Evolutionary conservation across 192 early-diverging fungal genomes (phyloP), one percentile per base, ranked within the genome.

Genomic region (Coemansia sp.): DNA sequence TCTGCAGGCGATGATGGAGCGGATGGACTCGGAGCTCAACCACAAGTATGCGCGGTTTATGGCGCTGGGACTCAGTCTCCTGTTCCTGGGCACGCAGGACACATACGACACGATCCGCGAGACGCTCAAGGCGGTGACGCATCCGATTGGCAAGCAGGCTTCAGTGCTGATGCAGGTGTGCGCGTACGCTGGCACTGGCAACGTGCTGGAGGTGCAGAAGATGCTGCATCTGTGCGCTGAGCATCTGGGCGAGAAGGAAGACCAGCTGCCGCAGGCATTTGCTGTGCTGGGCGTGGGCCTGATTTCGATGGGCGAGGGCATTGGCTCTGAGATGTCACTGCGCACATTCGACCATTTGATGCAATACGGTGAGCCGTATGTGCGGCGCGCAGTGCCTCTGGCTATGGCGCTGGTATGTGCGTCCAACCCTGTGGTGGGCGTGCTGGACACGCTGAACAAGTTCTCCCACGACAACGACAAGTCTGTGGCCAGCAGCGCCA

Each of bases 381-480:
- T 97, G 71, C 89, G 97, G 58, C 87, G 90, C 42, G 83, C 94
- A 5, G 97, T 99, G 34, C 97, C 97, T 28, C 83, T 99, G 37
- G 96, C 95, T 11, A 88, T 98, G 50, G 95, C 93, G 46, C 75
- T 99, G 15, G 83, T 97, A 22, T 99, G 93, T 74, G 93, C 94
- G 19, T 98, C 96, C 7, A 98, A 99, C 77, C 97, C 97, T 57
- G 74, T 92, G 11, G 89, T 97, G 10, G 83, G 87, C 47, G 90
- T 99, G 34, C 81, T 99, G 8, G 97, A 99, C 63, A 92, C 93
- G 14, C 85, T 99, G 50, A 94, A 90, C 84, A 98, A 98, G 82
- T 95, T 94, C 75, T 99, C 97, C 38, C 97, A 99, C 82, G 97
- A 99, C 85, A 94, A 94, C 61, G 97, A 99, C 78, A 78, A 85